Evolutionary conservation across 352 stramenopile genomes (phyloP), one percentile per base, ranked within the genome.

Genomic region (Elongisporangium prolatum): DNA sequence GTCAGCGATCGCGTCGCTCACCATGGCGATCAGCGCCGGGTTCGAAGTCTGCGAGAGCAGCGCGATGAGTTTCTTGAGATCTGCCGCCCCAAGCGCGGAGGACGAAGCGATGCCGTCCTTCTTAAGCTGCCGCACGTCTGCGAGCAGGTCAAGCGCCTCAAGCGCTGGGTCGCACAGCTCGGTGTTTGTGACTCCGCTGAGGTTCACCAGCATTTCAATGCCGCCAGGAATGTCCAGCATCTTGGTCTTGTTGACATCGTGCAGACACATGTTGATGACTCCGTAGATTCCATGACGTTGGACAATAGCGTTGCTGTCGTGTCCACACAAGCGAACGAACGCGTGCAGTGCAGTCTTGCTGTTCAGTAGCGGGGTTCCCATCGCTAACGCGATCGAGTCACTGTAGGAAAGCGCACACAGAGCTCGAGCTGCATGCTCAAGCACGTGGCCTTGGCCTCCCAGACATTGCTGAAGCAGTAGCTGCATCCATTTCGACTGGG

Each of bases 381-480:
- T 67, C 10, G 68, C 61, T 7, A 90, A 25, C 18, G 84, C 85
- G n/a, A 95, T 74, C 21, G 64, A 54, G 50, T 96, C 86, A 59
- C 76, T 92, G 67, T 96, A 96, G 8, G 87, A 89, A 11, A 95
- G 69, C 20, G 82, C 77, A 22, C 87, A 93, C 18, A 95, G 56
- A 7, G 87, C 88, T 10, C 88, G 77, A 21, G 86, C 80, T 3
- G 82, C 75, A 56, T 94, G 71, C 57, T 96, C 85, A 10, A 93
- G 75, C 7, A 62, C 56, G 0, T 52, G 20, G 9, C 66, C 67
- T 3, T 81, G 57, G 1, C 54, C 59, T 10, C 75, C 49, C 14
- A 73, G 54, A 38, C 76, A 86, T 44, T 76, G 78, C 53, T 71
- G 72, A 51, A 84, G 61, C 6, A 97, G 63, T 11, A 89, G 54